A percentile compares a stretch with the other conserved stretches of the same genome.
phyloP scores from a whole-genome alignment of 176 grass and related monocot species.

The Eragrostis curvula region DNA sequence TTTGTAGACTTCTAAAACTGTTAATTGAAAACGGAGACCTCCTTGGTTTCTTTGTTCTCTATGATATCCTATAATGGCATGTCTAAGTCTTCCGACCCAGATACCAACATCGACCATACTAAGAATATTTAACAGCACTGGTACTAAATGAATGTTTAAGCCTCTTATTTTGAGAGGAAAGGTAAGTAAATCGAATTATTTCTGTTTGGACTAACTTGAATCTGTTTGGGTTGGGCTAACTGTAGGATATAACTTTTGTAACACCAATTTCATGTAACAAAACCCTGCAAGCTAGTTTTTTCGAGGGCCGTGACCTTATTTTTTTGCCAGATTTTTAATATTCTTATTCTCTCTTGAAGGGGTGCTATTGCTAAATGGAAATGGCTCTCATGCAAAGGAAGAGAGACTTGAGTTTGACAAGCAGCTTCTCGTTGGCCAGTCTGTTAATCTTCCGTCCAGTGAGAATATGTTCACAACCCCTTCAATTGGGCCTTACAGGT shows the following conservation, averaged over 20 bases:
- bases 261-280: not conserved
- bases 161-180: not conserved
- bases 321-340: not conserved
- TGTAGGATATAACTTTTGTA: conserved; percentile 2
- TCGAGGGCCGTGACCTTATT: not conserved
- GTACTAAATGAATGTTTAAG: not conserved
- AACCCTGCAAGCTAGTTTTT: not conserved
- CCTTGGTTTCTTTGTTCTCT: not conserved
- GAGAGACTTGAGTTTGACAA: conserved; percentile 18
- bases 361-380: not conserved
- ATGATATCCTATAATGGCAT: not conserved
- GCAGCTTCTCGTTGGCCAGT: not conserved
- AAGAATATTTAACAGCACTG: not conserved
- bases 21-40: not conserved
- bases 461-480: conserved; percentile 13
- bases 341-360: conserved; percentile 29
- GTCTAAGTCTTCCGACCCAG: not conserved
- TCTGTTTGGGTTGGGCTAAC: not conserved
- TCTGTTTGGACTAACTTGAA: conserved; percentile 13
- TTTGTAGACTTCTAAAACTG: not conserved
- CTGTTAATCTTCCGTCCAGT: not conserved
- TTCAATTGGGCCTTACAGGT: conserved; percentile 12
- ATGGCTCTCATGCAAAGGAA: not conserved
- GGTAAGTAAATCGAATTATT: not conserved
- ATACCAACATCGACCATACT: not conserved